Evolutionary conservation across 192 early-diverging fungal species (phyloP).

Genomic region (Podila horticola): DNA sequence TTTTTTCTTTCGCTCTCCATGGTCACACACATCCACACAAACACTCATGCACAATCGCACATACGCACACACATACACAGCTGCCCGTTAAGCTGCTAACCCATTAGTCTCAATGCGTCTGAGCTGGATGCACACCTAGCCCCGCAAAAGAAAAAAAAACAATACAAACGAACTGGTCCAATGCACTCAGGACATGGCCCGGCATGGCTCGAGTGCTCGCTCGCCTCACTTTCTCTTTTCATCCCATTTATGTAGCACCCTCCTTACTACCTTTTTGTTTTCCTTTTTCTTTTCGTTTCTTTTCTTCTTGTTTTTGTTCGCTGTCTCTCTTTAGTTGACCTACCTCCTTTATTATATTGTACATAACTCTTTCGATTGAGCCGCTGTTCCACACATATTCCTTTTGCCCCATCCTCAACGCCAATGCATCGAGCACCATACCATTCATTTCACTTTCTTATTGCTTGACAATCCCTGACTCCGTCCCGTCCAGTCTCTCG

Average conservation of each 20-base stretch:
- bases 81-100: too few species aligned
- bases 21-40: too few species aligned
- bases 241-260: neutral
- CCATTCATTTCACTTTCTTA: neutral
- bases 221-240: neutral
- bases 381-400: neutral
- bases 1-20: too few species aligned
- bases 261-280: neutral
- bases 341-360: neutral
- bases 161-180: neutral
- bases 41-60: too few species aligned
- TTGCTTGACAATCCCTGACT: neutral
- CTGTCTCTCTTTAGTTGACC: neutral
- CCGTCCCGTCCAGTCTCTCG: neutral
- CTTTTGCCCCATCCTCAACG: too few species aligned
- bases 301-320: neutral
- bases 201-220: neutral
- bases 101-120: too few species aligned
- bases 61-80: too few species aligned
- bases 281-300: neutral
- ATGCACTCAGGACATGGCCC: neutral
- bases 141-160: neutral
- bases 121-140: too few species aligned
- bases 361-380: neutral
- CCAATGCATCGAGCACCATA: neutral